Conservation (phyloP, 75 land plant species). For the Larix kaempferi region DNA sequence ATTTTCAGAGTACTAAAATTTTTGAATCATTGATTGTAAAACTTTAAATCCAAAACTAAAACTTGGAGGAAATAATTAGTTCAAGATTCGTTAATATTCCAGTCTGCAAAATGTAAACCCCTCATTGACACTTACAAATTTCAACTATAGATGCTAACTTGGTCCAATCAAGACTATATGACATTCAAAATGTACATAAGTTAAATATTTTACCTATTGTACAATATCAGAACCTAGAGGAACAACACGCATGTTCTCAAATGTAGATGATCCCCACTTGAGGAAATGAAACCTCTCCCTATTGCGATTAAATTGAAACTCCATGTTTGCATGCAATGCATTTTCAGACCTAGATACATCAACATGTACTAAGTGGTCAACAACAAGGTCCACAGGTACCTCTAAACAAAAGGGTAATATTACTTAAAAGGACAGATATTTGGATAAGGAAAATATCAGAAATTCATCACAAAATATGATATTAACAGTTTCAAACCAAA, state of each 20-base stretch:
- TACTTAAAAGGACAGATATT: not conserved
- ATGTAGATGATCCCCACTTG: conserved; percentile 85
- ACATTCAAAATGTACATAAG: not conserved
- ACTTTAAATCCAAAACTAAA: too few relatives aligned
- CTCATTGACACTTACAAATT: too few relatives aligned
- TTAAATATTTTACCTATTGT: conserved; percentile 58
- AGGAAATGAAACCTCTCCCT: conserved; percentile 84
- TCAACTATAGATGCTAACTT: too few relatives aligned
- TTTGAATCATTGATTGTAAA: too few relatives aligned
- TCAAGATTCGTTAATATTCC: too few relatives aligned
- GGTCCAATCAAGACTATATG: too few relatives aligned
- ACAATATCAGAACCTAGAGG: conserved; percentile 96
- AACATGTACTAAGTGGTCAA: conserved; percentile 92
- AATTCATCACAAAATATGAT: conserved; percentile 19
- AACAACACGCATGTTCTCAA: conserved; percentile 91
- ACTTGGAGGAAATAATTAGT: too few relatives aligned
- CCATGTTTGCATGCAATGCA: conserved; percentile 79
- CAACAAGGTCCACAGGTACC: conserved; percentile 91
- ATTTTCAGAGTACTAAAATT: too few relatives aligned
- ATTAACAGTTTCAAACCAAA: conserved; percentile 20
- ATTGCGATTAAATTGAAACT: conserved; percentile 76
- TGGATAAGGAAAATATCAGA: conserved; percentile 6
- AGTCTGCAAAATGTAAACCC: too few relatives aligned
- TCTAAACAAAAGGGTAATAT: conserved; percentile 20
- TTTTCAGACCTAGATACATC: conserved; percentile 77